These are phyloP conservation scores for Chrysanthemum seticuspe DNA, from an alignment of 129 eudicot genomes.

Conservation along the genomic window DNA sequence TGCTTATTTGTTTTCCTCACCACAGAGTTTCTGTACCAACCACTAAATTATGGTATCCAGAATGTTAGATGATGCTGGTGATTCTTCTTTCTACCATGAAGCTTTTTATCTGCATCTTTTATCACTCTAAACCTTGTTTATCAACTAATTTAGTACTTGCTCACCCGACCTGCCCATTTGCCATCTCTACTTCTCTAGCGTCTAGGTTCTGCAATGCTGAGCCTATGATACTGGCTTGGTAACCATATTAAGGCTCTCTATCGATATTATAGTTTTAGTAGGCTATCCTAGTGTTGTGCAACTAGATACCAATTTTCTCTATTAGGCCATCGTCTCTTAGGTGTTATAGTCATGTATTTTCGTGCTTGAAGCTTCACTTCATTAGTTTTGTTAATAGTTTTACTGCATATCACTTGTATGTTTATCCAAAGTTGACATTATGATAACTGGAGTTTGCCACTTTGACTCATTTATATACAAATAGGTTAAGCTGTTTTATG, in stretches of 20 bases:
- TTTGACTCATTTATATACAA: no score
- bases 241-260: not conserved
- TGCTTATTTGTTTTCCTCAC: no score
- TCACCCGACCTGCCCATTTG: no score
- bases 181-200: not conserved
- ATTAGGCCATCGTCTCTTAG: not conserved
- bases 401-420: not conserved
- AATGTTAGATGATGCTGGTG: not conserved
- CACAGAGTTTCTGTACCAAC: not conserved
- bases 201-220: not conserved
- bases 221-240: not conserved
- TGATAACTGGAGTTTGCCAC: not conserved
- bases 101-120: not conserved
- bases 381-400: not conserved
- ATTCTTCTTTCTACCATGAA: not conserved
- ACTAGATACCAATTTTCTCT: not conserved
- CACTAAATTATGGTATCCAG: not conserved
- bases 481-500: not conserved
- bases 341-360: not conserved
- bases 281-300: not conserved
- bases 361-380: not conserved
- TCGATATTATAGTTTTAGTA: not conserved
- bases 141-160: not conserved
- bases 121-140: not conserved
- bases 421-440: not conserved